A percentile compares a stretch with the other conserved stretches of the same genome.
phyloP scores from a whole-genome alignment of 2,329 filamentous ascomycete genomes.

The Epichloe sp. region DNA sequence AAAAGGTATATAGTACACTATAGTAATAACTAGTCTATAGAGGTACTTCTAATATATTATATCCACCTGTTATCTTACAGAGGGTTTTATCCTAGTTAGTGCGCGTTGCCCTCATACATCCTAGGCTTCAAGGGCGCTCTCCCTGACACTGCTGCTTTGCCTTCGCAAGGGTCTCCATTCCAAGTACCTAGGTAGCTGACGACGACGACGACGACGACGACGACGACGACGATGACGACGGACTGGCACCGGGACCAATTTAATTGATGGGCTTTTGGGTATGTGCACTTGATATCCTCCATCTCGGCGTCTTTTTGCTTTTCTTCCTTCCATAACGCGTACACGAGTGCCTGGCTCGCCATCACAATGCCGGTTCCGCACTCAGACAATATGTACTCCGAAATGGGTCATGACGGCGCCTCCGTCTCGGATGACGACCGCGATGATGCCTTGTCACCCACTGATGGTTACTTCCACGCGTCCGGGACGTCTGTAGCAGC shows the following conservation, averaged over 20 bases:
- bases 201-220: not conserved
- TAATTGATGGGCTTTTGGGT: not conserved
- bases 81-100: no score
- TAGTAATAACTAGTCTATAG: no score
- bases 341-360: not conserved
- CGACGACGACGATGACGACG: no score
- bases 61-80: no score
- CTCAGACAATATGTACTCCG: conserved; percentile 34
- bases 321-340: not conserved
- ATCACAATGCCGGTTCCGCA: conserved; percentile 31
- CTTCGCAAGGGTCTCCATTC: not conserved
- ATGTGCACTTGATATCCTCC: not conserved
- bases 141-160: not conserved
- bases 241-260: not conserved
- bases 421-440: conserved; percentile 22
- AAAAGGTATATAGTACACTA: no score
- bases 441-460: conserved; percentile 30
- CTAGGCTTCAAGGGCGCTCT: no score
- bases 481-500: conserved; percentile 17
- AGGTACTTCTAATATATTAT: no score
- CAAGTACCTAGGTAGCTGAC: not conserved
- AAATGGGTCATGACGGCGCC: conserved; percentile 8
- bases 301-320: not conserved
- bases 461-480: conserved; percentile 39
- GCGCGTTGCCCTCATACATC: no score